phyloP scores from a whole-genome alignment of 495 filamentous ascomycete species.

The Hypoxylon trugodes region DNA sequence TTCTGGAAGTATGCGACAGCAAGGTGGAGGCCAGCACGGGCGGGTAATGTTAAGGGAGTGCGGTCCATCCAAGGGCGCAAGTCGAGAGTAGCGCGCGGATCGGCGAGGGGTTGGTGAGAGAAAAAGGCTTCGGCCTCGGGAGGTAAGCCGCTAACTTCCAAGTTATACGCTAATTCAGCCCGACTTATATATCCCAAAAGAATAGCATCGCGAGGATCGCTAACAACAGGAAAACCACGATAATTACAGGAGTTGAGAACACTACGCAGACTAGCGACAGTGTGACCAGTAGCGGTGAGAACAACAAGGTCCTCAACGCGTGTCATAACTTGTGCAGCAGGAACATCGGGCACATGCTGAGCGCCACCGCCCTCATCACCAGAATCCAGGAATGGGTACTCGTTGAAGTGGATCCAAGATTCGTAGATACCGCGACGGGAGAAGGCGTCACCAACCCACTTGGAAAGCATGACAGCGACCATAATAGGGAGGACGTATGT shows the following conservation, averaged over 20 bases:
- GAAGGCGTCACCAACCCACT: slow-evolving; percentile 98
- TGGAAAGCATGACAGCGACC: slow-evolving; percentile 98
- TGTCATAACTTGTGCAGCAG: slow-evolving; percentile 88
- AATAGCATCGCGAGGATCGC: slow-evolving; percentile 73
- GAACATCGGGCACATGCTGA: slow-evolving; percentile 79
- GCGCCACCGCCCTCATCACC: slow-evolving; percentile 72
- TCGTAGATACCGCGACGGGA: slow-evolving; percentile 96
- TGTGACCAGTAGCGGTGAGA: slow-evolving; percentile 86
- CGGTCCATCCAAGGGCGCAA: slow-evolving; percentile 98
- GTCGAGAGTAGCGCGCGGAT: slow-evolving; percentile 81
- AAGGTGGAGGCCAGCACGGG: slow-evolving; percentile 75
- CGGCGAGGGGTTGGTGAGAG: slow-evolving; percentile 80
- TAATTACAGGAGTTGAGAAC: slow-evolving; percentile 78
- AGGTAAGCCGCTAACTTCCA: slow-evolving; percentile 68
- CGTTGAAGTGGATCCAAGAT: slow-evolving; percentile 94
- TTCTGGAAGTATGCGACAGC: slow-evolving; percentile 92
- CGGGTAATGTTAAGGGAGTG: slow-evolving; percentile 89
- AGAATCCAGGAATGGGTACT: slow-evolving; percentile 96
- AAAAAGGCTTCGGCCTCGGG: slow-evolving; percentile 84
- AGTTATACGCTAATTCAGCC: slow-evolving; percentile 83
- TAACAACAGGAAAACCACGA: slow-evolving; percentile 92
- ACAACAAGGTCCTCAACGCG: slow-evolving; percentile 88
- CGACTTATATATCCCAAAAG: slow-evolving; percentile 94
- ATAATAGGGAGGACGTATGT: slow-evolving; percentile 98
- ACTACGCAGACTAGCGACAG: slow-evolving; percentile 73